phyloP scores from a whole-genome alignment of 2,329 filamentous ascomycete genomes.

The Camillea tinctor region DNA sequence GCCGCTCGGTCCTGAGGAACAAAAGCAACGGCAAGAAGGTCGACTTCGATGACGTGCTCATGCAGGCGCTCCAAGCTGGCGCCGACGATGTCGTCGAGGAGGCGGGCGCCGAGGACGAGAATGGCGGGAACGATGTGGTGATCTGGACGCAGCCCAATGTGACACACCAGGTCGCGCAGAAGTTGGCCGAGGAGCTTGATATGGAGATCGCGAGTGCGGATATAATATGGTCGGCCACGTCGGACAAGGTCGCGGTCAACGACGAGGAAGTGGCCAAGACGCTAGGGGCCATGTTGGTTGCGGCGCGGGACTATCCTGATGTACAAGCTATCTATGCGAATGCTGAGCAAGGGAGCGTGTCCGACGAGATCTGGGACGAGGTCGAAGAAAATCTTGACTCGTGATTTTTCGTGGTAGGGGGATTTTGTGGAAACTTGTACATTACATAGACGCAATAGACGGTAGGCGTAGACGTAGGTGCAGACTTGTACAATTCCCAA shows the following conservation, averaged over 20 bases:
- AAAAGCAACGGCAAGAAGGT: conserved; percentile 43
- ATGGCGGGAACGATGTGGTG: conserved; percentile 51
- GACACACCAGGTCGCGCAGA: conserved; percentile 62
- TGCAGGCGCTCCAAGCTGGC: conserved; percentile 82
- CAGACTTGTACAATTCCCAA: neutral
- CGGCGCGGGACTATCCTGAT: conserved; percentile 65
- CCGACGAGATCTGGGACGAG: conserved; percentile 53
- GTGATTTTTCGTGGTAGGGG: neutral
- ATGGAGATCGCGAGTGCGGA: conserved; percentile 72
- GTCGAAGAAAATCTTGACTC: conserved; percentile 52
- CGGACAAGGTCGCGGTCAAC: conserved; percentile 67
- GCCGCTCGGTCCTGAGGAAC: conserved; percentile 66
- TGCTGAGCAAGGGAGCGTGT: conserved; percentile 47
- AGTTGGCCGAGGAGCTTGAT: conserved; percentile 60
- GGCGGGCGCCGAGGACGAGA: conserved; percentile 64
- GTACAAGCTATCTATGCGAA: conserved; percentile 83
- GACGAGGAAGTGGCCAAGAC: conserved; percentile 52
- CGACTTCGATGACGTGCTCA: conserved; percentile 67
- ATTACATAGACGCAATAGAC: conserved; percentile 24
- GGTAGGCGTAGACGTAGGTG: neutral
- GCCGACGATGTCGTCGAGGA: conserved; percentile 64
- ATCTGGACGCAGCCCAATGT: conserved; percentile 68
- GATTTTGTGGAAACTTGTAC: conserved; percentile 29
- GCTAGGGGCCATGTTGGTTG: conserved; percentile 59
- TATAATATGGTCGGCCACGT: conserved; percentile 82